Evolutionary conservation across 164 flowering plant genomes (phyloP), one percentile per base, ranked within the genome.

Genomic region (Litsea cubeba): DNA sequence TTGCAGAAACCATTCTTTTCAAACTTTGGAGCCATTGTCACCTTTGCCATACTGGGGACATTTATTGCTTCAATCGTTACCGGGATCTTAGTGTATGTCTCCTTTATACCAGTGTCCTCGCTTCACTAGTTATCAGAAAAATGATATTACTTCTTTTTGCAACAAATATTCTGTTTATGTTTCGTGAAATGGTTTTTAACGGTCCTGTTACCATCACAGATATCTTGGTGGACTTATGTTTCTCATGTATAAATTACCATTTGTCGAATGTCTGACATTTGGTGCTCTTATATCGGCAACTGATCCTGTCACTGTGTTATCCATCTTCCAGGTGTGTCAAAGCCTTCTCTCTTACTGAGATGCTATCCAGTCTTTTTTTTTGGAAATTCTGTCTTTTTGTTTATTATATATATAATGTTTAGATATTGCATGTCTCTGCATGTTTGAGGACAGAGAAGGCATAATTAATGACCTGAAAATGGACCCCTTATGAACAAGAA

Each of bases 271-370:
- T 77, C 74, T 96, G 70, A 96, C 94, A 98, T 96, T 96, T 87
- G 99, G 99, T 68, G 91, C 99, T 76, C 95, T 96, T 51, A 96
- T 96, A 77, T 96, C 99, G 28, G 98, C 99, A 70, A 96, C 99
- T 3, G 99, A 96, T 86, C 99, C 99, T 67, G 98, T 96, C 83
- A 96, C 99, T 66, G 99, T 96, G 73, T 79, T 96, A 70, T 90
- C 99, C 74, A 96, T 96, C 77, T 95, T 95, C 81, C 99, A 95
- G 97, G 99, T 93, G 24, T 0, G 69, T 30, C 5, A 30, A 5
- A 65, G 25, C 35, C 35, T 74, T 70, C 15, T 23, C 18, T 71
- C 3, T 23, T 65, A 49, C 65, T 11, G 12, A n/a, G 65, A 25
- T 17, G 24, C 24, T 67, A 20, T 67, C 46, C 24, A 22, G 30